Conservation (phyloP, 2,329 filamentous ascomycete species). For the Aspergillus pseudoterreus region DNA sequence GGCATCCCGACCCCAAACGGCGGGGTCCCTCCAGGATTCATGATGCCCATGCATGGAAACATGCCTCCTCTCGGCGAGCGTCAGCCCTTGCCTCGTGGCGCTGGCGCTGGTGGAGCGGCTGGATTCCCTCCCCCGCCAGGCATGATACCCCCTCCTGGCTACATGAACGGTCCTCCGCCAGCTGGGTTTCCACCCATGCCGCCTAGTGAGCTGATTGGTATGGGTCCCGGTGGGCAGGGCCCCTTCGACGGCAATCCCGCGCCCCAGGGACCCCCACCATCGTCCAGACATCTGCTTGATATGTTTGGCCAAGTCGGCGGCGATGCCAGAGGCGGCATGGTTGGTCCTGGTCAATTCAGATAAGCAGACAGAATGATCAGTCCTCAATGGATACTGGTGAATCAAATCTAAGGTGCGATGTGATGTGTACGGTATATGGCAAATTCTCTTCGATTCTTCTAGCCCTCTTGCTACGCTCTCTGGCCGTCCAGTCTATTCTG, state of each 20-base stretch:
- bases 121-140: conserved; percentile 38
- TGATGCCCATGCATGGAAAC: conserved; percentile 34
- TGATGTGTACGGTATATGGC: not conserved
- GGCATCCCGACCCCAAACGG: conserved; percentile 36
- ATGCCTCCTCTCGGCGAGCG: conserved; percentile 34
- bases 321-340: conserved; percentile 34
- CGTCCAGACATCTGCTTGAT: conserved; percentile 40
- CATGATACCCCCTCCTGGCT: conserved; percentile 45
- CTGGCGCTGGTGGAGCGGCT: conserved; percentile 23
- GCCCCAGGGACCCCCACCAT: conserved; percentile 36
- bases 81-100: conserved; percentile 35
- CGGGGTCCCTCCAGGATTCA: conserved; percentile 36
- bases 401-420: not conserved
- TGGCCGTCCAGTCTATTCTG: not conserved
- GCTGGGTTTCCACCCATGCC: conserved; percentile 39
- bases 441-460: not conserved
- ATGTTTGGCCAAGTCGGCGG: conserved; percentile 40
- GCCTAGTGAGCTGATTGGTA: conserved; percentile 34
- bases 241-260: conserved; percentile 35
- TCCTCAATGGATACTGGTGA: not conserved
- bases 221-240: conserved; percentile 31
- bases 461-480: not conserved
- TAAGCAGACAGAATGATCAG: conserved; percentile 14
- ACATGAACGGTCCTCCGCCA: conserved; percentile 40
- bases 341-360: conserved; percentile 34